These are phyloP conservation scores for Backusella australiensis DNA, from an alignment of 192 early-diverging fungal species.

Conservation along the genomic window DNA sequence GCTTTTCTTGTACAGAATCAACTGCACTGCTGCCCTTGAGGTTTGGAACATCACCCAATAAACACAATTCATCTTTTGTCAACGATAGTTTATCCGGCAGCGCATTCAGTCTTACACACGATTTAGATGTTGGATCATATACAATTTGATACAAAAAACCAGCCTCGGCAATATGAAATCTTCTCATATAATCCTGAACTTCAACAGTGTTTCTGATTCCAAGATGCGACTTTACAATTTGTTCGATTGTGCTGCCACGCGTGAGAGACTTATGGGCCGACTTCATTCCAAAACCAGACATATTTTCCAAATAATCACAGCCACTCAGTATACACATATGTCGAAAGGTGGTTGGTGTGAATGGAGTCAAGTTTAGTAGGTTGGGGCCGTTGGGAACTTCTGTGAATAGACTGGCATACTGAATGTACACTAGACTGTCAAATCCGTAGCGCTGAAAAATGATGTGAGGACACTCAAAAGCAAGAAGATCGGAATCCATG, in stretches of 20 bases:
- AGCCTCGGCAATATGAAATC: slow-evolving; percentile 73
- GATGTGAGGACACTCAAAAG: slow-evolving; percentile 86
- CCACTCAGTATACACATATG: slow-evolving; percentile 96
- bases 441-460: slow-evolving; percentile 81
- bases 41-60: not conserved
- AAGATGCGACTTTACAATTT: slow-evolving; percentile 30
- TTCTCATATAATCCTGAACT: slow-evolving; percentile 62
- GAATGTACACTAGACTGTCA: slow-evolving; percentile 68
- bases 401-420: slow-evolving; percentile 48
- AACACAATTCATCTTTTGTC: not conserved
- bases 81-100: slow-evolving; percentile 18
- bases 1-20: not conserved
- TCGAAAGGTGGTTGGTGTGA: slow-evolving; percentile 62
- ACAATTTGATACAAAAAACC: slow-evolving; percentile 92
- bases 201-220: slow-evolving; percentile 43
- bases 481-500: slow-evolving; percentile 94
- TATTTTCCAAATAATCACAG: slow-evolving; percentile 92
- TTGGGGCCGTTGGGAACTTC: slow-evolving; percentile 26
- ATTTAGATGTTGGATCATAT: slow-evolving; percentile 61
- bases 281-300: slow-evolving; percentile 85
- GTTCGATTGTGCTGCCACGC: slow-evolving; percentile 41
- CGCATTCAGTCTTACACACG: slow-evolving; percentile 58
- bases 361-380: slow-evolving; percentile 44
- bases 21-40: not conserved
- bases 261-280: slow-evolving; percentile 63